Percentiles rank a stretch among this genome's conserved stretches.
These are phyloP conservation scores for Aspergillus brasiliensis DNA, from an alignment of 2,329 filamentous ascomycete genomes.

Conservation along the genomic window DNA sequence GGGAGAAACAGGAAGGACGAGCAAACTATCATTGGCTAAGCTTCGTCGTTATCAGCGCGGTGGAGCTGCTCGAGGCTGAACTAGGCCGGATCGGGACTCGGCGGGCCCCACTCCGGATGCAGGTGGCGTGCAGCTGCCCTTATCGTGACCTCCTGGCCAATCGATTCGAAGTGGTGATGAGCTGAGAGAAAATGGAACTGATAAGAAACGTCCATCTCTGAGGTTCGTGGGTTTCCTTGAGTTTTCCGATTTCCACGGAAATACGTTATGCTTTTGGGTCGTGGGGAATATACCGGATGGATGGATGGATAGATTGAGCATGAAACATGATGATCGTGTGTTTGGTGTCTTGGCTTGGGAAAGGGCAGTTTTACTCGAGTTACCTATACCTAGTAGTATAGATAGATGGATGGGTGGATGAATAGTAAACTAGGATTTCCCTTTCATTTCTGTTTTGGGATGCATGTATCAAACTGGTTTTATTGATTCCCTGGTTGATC, in stretches of 20 bases:
- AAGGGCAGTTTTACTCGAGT: no score
- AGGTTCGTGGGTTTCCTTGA: background rate
- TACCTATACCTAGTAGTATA: no score
- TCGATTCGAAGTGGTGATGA: conserved; percentile 18
- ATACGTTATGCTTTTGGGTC: background rate
- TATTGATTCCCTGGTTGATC: background rate
- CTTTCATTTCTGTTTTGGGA: background rate
- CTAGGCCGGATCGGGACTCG: conserved; percentile 10
- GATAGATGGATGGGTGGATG: background rate
- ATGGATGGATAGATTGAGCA: background rate
- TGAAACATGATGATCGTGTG: background rate
- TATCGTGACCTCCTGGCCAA: conserved; percentile 23
- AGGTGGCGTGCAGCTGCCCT: conserved; percentile 19
- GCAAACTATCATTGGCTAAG: conserved; percentile 17
- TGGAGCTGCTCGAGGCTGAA: conserved; percentile 7
- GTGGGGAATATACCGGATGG: no score
- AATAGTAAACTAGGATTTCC: background rate
- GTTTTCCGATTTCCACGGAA: conserved; percentile 2
- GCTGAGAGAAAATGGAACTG: conserved; percentile 21
- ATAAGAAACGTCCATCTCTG: conserved; percentile 7
- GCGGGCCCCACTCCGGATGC: conserved; percentile 10
- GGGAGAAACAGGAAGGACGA: conserved; percentile 13
- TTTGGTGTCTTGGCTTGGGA: background rate
- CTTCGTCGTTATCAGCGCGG: conserved; percentile 20
- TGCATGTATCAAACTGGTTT: background rate